phyloP scores from a whole-genome alignment of 2,329 filamentous ascomycete genomes.

The Aspergillus unguis region DNA sequence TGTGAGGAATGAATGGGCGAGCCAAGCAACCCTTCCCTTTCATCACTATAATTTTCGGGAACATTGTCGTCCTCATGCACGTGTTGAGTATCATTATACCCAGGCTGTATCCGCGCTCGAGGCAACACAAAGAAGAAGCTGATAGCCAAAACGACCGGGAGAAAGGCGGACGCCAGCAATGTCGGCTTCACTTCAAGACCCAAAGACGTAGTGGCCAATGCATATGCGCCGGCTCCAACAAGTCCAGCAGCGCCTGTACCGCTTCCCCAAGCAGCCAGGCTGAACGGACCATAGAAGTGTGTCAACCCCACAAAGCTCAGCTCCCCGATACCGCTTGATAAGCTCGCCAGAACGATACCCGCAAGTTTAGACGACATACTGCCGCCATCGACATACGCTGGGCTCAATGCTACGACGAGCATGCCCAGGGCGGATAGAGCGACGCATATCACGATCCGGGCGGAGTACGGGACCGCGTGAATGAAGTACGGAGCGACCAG shows the following conservation, averaged over 20 bases:
- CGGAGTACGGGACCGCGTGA: constrained; percentile 74
- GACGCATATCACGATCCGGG: constrained; percentile 72
- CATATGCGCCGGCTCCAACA: constrained; percentile 82
- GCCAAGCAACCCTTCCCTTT: constrained; percentile 31
- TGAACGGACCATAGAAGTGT: constrained; percentile 86
- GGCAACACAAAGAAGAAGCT: constrained; percentile 85
- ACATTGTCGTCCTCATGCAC: constrained; percentile 37
- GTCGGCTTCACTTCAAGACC: constrained; percentile 71
- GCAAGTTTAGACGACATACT: constrained; percentile 72
- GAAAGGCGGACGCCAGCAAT: constrained; percentile 70
- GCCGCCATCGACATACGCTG: constrained; percentile 52
- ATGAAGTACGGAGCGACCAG: constrained; percentile 91
- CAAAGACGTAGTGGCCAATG: constrained; percentile 76
- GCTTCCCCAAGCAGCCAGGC: constrained; percentile 86
- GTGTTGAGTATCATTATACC: constrained; percentile 55
- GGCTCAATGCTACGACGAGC: constrained; percentile 81
- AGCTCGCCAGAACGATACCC: constrained; percentile 78
- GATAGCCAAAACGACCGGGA: constrained; percentile 75
- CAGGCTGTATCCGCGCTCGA: constrained; percentile 56
- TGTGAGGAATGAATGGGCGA: constrained; percentile 17
- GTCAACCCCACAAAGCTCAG: constrained; percentile 87
- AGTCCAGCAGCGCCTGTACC: constrained; percentile 88
- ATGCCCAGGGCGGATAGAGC: constrained; percentile 76
- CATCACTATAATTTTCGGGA: constrained; percentile 21
- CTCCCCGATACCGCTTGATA: constrained; percentile 84